phyloP scores from a whole-genome alignment of 305 asterid species.

The Plantago lanceolata region DNA sequence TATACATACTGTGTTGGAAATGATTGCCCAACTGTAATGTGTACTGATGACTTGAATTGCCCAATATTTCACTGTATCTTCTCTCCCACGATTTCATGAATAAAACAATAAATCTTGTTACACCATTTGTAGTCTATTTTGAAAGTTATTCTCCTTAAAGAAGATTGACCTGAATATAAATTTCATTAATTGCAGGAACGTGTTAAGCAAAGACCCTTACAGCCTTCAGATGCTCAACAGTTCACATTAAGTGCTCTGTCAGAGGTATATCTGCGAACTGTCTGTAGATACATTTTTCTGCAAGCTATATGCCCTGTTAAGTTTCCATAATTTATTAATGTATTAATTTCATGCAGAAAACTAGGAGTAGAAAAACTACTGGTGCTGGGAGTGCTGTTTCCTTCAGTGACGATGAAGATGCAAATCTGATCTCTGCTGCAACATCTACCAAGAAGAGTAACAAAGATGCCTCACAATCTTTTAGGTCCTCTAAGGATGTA shows the following conservation, averaged over 20 bases:
- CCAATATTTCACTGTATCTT: neutral
- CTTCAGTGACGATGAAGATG: constrained; percentile 89
- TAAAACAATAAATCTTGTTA: neutral
- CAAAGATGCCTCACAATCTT: constrained; percentile 55
- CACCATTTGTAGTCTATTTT: neutral
- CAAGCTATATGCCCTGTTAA: constrained; percentile 16
- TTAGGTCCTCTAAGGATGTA: constrained; percentile 53
- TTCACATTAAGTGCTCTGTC: constrained; percentile 54
- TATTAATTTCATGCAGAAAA: constrained; percentile 35
- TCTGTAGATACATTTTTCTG: constrained; percentile 11
- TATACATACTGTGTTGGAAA: neutral
- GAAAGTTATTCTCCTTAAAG: neutral
- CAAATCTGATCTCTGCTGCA: constrained; percentile 43
- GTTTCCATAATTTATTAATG: constrained; percentile 1
- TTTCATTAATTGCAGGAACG: constrained; percentile 60
- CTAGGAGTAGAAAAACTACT: constrained; percentile 36
- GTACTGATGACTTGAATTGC: constrained; percentile 8
- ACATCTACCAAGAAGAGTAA: constrained; percentile 52
- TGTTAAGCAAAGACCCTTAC: constrained; percentile 62
- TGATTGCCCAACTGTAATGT: neutral
- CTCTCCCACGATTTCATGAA: constrained; percentile 6
- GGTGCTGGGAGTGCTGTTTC: constrained; percentile 56
- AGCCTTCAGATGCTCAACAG: constrained; percentile 50
- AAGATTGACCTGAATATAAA: constrained; percentile 9
- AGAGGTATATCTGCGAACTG: constrained; percentile 41